Conservation (phyloP, 768 basidiomycete species). For the Hydnomerulius pinastri region DNA sequence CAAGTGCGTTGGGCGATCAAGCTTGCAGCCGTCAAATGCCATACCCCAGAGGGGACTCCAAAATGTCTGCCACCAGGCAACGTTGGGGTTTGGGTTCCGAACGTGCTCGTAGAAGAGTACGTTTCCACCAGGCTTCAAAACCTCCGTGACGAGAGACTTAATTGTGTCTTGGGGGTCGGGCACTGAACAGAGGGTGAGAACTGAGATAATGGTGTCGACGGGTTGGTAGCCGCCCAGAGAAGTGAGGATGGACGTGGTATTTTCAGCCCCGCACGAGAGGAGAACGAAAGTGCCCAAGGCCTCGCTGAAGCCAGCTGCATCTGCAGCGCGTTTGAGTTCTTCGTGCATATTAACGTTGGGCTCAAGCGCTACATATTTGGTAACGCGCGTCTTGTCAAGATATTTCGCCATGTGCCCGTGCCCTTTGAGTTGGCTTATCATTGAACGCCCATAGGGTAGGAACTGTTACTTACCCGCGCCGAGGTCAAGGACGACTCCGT, state of each 20-base stretch:
- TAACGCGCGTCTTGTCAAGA: constrained; percentile 54
- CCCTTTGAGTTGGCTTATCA: constrained; percentile 37
- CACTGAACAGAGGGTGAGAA: constrained; percentile 68
- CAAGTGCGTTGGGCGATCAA: constrained; percentile 56
- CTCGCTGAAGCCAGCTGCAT: constrained; percentile 53
- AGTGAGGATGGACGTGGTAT: constrained; percentile 48
- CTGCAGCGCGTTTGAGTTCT: constrained; percentile 50
- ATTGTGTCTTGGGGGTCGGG: constrained; percentile 56
- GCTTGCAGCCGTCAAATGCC: constrained; percentile 61
- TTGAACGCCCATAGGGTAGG: neutral
- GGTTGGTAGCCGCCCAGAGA: constrained; percentile 35
- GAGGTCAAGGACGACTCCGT: constrained; percentile 64
- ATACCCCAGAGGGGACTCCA: constrained; percentile 72
- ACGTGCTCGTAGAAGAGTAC: constrained; percentile 76
- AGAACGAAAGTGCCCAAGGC: constrained; percentile 54
- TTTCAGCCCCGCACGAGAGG: constrained; percentile 65
- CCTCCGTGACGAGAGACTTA: constrained; percentile 44
- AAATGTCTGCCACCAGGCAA: constrained; percentile 71
- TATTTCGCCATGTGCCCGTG: constrained; percentile 66
- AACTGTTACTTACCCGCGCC: constrained; percentile 54
- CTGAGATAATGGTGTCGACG: constrained; percentile 64
- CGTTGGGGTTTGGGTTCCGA: constrained; percentile 48
- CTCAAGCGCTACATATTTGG: constrained; percentile 71
- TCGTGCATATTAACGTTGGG: constrained; percentile 69
- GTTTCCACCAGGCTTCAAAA: constrained; percentile 65